Percentiles rank a stretch among this genome's conserved stretches.
Conservation (phyloP, 345 rosid genomes). For the Eutrema heterophyllum region DNA sequence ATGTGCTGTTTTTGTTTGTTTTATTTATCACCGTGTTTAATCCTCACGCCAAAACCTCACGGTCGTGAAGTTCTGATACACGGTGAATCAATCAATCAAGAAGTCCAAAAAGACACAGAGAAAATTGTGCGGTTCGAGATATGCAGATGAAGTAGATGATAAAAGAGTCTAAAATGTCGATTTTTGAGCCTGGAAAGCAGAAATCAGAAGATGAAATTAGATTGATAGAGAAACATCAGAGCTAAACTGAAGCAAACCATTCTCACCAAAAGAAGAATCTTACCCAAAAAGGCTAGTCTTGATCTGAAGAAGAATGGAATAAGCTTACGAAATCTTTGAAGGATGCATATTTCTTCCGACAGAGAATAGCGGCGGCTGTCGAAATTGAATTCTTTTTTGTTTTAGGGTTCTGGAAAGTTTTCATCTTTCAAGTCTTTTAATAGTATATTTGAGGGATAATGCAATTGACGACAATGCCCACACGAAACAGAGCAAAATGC, state of each 20-base stretch:
- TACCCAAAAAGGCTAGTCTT: not conserved
- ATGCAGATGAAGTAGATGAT: not conserved
- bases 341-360: not conserved
- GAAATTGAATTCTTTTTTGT: not conserved
- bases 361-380: constrained; percentile 13
- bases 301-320: not conserved
- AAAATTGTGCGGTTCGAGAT: not conserved
- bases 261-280: not conserved
- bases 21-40: constrained; percentile 27
- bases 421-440: not conserved
- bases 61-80: constrained; percentile 36
- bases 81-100: not conserved
- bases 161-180: not conserved
- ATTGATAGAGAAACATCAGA: constrained; percentile 5
- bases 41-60: constrained; percentile 20
- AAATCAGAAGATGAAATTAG: not conserved
- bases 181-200: not conserved
- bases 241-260: not conserved
- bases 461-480: constrained; percentile 24
- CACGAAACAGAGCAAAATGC: constrained; percentile 10
- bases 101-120: not conserved
- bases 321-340: too few species aligned
- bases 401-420: constrained; percentile 7
- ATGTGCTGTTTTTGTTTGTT: not conserved
- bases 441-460: not conserved